Evolutionary conservation across 305 asterid genomes (phyloP).

Genomic region (Ajuga reptans): DNA sequence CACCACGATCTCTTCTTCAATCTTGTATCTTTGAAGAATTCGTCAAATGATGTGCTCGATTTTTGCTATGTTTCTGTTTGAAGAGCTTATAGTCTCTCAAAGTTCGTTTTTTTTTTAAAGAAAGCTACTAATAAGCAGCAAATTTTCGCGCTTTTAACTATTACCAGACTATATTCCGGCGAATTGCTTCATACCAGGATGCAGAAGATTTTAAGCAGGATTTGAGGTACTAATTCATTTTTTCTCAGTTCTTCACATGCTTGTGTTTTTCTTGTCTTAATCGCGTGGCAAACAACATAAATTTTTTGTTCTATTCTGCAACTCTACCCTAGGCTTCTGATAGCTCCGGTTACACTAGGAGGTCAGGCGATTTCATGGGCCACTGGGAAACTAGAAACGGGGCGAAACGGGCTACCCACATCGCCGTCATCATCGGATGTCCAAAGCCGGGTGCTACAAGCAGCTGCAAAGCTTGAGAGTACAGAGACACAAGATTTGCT

Average conservation of each 20-base stretch:
- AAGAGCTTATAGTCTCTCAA: too few species aligned
- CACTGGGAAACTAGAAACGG: slow-evolving; percentile 55
- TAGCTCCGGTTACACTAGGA: slow-evolving; percentile 64
- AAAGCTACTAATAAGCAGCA: too few species aligned
- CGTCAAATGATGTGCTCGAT: neutral
- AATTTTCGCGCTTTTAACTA: neutral
- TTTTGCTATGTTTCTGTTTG: too few species aligned
- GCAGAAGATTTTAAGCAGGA: slow-evolving; percentile 64
- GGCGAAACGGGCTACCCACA: slow-evolving; percentile 69
- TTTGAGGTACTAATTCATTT: slow-evolving; percentile 38
- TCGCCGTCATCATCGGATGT: slow-evolving; percentile 82
- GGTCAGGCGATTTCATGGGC: slow-evolving; percentile 72
- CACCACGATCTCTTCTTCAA: slow-evolving; percentile 10
- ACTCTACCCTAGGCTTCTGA: slow-evolving; percentile 42
- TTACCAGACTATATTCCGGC: slow-evolving; percentile 54
- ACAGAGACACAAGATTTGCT: slow-evolving; percentile 44
- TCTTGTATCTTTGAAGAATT: slow-evolving; percentile 2
- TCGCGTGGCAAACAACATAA: too few species aligned
- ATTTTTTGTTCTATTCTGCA: neutral
- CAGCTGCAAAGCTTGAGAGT: slow-evolving; percentile 81
- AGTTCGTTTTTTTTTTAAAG: too few species aligned
- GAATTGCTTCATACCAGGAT: slow-evolving; percentile 59
- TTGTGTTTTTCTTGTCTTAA: too few species aligned
- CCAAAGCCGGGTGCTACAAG: slow-evolving; percentile 81
- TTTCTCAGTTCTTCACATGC: too few species aligned